These are phyloP conservation scores for Cicer judaicum DNA, from an alignment of 306 rosid genomes.

Conservation along the genomic window DNA sequence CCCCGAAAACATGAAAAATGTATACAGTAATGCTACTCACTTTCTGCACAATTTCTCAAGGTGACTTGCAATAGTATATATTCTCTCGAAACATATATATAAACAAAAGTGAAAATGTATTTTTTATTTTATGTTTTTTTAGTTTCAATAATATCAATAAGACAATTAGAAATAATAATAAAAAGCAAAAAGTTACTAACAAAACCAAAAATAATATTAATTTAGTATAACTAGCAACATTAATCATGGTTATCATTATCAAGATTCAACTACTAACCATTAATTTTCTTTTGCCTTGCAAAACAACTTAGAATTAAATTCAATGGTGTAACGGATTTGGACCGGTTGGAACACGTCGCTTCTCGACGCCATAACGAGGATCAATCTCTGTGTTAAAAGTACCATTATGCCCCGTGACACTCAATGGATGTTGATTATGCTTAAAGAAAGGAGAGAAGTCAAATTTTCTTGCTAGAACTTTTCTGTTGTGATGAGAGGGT, in stretches of 20 bases:
- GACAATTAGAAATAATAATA: background rate
- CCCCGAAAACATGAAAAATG: conserved; percentile 38
- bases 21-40: conserved; percentile 1
- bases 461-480: conserved; percentile 74
- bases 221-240: conserved; percentile 26
- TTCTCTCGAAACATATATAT: too few species aligned
- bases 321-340: conserved; percentile 95
- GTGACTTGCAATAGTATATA: background rate
- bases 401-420: conserved; percentile 27
- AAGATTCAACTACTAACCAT: conserved; percentile 50
- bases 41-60: conserved; percentile 45
- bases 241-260: too few species aligned
- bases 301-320: conserved; percentile 27
- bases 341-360: conserved; percentile 92
- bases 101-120: too few species aligned
- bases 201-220: background rate
- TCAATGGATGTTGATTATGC: conserved; percentile 40
- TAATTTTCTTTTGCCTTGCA: conserved; percentile 31
- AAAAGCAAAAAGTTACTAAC: background rate
- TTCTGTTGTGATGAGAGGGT: conserved; percentile 54
- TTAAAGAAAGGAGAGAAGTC: conserved; percentile 76
- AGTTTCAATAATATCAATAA: conserved; percentile 34
- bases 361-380: conserved; percentile 89
- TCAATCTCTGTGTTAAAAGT: conserved; percentile 60
- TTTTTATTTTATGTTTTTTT: background rate